Base-by-base conservation (phyloP, 768 basidiomycete genomes). In the Mycena leptocephala region DNA sequence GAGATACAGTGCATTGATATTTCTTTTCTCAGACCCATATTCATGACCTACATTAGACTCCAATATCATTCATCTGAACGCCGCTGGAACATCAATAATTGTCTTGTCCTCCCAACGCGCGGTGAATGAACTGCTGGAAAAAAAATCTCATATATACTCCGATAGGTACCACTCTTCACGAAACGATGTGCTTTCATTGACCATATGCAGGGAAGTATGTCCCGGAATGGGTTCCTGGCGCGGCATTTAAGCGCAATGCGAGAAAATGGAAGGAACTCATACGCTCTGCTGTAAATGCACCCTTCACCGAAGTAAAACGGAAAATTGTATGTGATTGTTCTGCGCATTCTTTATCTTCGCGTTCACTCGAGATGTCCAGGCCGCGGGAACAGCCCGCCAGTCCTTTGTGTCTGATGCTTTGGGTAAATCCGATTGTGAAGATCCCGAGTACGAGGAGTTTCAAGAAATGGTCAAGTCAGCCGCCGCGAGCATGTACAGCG, bases 141-240 rank as follows among this genome's bases (percentile, higher is more conserved):
- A 82, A 37, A 77, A 83, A 10, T 85, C 85, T 1, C 75, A 78
- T 6, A 84, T 51, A 7, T 87, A 86, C 73, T 86, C 87, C 5
- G 79, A 79, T 70, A 79, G 86, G 16, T 74, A 20, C 18, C 11
- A 65, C 14, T 26, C 28, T 18, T 43, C 26, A 14, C 32, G n/a
- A n/a, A n/a, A n/a, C 24, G 32, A 33, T 58, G 39, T 10, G 11
- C 41, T 8, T 37, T 46, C 30, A n/a, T n/a, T 53, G 14, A 37
- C 22, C 14, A 22, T 61, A 41, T 20, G 8, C 24, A n/a, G n/a
- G n/a, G 51, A 79, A 76, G 24, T 76, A 83, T 33, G 72, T 85
- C 3, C 85, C 84, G 1, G 64, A 63, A 6, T 90, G 89, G 88
- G 35, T 89, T 13, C 89, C 89, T 32, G 90, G 90, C 0, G 86